phyloP scores from a whole-genome alignment of 1,284 basidiomycete genomes.

The Fistulina hepatica region DNA sequence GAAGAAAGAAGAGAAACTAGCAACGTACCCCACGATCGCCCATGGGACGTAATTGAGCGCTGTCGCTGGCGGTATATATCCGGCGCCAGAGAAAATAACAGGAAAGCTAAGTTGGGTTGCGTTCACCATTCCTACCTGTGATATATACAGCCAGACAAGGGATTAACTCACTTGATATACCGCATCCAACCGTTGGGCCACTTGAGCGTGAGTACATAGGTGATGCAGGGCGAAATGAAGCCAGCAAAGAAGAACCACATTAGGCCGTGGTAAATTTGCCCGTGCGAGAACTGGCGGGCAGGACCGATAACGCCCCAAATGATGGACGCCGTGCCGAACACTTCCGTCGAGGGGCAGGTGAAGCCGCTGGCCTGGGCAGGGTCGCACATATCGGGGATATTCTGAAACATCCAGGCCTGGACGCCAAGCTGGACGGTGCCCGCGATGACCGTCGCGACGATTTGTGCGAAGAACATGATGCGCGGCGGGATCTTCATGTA shows the following conservation, averaged over 20 bases:
- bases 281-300: constrained; percentile 29
- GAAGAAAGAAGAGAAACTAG: constrained; percentile 52
- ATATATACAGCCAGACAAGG: constrained; percentile 4
- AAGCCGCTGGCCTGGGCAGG: constrained; percentile 17
- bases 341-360: constrained; percentile 16
- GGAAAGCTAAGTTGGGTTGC: constrained; percentile 13
- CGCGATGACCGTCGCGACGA: constrained; percentile 35
- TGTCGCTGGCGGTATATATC: constrained; percentile 33
- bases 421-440: constrained; percentile 31
- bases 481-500: constrained; percentile 42
- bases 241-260: constrained; percentile 36
- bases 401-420: constrained; percentile 37
- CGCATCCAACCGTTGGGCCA: constrained; percentile 31
- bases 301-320: constrained; percentile 34
- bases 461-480: constrained; percentile 29
- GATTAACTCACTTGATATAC: constrained; percentile 30
- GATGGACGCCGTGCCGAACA: constrained; percentile 18
- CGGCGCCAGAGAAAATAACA: constrained; percentile 27
- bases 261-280: constrained; percentile 28
- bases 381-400: constrained; percentile 20
- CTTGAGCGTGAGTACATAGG: constrained; percentile 27
- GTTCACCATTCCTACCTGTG: neutral
- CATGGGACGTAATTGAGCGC: constrained; percentile 31
- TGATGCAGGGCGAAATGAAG: constrained; percentile 29
- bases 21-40: constrained; percentile 39